Evolutionary conservation across 148 eudicot genomes (phyloP).

Genomic region (Suaeda aralocaspica): DNA sequence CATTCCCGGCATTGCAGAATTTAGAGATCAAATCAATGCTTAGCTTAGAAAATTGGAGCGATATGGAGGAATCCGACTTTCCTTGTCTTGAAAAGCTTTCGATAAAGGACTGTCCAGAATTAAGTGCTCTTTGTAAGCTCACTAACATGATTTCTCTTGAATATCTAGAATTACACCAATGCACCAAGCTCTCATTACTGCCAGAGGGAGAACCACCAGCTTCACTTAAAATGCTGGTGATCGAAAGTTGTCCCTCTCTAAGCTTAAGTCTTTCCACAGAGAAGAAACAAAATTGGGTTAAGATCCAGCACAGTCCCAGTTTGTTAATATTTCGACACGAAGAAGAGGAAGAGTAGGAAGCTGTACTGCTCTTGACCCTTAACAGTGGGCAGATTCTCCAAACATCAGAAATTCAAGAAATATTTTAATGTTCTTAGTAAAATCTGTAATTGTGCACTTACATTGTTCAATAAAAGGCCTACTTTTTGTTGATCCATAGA

Average conservation of each 20-base stretch:
- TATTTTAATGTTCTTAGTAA: too few species aligned
- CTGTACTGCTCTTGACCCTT: background rate
- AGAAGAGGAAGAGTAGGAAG: background rate
- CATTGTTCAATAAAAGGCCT: too few species aligned
- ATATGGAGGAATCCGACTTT: background rate
- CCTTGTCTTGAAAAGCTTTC: conserved; percentile 8
- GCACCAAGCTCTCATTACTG: conserved; percentile 10
- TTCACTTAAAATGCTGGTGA: conserved; percentile 12
- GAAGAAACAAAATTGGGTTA: background rate
- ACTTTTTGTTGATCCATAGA: too few species aligned
- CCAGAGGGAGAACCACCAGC: background rate
- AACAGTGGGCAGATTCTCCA: too few species aligned
- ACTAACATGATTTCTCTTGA: background rate
- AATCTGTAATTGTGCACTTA: too few species aligned
- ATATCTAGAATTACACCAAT: conserved; percentile 10
- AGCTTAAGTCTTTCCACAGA: background rate
- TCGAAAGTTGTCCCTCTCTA: conserved; percentile 15
- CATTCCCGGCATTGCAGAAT: conserved; percentile 19
- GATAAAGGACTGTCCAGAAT: conserved; percentile 14
- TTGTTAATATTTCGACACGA: background rate
- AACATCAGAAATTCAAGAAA: background rate
- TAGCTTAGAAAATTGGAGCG: conserved; percentile 9
- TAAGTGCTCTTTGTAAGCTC: conserved; percentile 6
- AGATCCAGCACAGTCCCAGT: background rate
- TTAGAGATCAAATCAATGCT: conserved; percentile 20